A percentile compares a stretch with the other conserved stretches of the same genome.
phyloP scores from a whole-genome alignment of 305 asterid species.

The Fraxinus platypoda region DNA sequence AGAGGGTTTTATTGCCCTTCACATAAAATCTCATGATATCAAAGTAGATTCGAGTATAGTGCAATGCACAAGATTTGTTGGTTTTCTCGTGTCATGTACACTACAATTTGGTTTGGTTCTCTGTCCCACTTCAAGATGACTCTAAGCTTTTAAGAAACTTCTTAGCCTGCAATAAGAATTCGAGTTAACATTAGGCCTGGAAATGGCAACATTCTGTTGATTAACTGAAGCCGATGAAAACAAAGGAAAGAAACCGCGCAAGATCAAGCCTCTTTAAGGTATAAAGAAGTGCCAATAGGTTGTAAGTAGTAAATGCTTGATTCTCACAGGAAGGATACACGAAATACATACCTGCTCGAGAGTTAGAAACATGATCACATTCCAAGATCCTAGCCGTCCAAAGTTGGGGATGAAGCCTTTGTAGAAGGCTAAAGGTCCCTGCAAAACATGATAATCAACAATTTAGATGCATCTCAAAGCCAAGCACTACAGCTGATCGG shows the following conservation, averaged over 20 bases:
- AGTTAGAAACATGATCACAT: constrained; percentile 88
- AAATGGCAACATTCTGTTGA: not conserved
- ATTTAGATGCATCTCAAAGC: not conserved
- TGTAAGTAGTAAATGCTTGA: not conserved
- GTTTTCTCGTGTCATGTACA: not conserved
- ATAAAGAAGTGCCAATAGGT: not conserved
- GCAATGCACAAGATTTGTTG: not conserved
- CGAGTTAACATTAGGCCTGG: not conserved
- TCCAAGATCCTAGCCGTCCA: constrained; percentile 95
- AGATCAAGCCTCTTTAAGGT: not conserved
- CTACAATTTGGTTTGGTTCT: constrained; percentile 12
- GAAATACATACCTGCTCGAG: constrained; percentile 68
- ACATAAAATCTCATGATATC: constrained; percentile 15
- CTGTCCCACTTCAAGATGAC: constrained; percentile 39
- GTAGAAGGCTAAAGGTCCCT: constrained; percentile 94
- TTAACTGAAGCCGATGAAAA: not conserved
- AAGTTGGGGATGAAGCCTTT: constrained; percentile 95
- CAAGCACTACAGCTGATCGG: not conserved
- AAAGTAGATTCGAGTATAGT: not conserved
- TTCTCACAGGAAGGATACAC: not conserved
- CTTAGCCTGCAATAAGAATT: constrained; percentile 56
- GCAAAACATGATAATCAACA: constrained; percentile 24
- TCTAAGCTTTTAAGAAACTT: constrained; percentile 60
- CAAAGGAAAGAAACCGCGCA: not conserved
- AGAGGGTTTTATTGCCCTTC: constrained; percentile 19